These are phyloP conservation scores for Colletotrichum sp. DNA, from an alignment of 2,329 filamentous ascomycete genomes.

Conservation along the genomic window DNA sequence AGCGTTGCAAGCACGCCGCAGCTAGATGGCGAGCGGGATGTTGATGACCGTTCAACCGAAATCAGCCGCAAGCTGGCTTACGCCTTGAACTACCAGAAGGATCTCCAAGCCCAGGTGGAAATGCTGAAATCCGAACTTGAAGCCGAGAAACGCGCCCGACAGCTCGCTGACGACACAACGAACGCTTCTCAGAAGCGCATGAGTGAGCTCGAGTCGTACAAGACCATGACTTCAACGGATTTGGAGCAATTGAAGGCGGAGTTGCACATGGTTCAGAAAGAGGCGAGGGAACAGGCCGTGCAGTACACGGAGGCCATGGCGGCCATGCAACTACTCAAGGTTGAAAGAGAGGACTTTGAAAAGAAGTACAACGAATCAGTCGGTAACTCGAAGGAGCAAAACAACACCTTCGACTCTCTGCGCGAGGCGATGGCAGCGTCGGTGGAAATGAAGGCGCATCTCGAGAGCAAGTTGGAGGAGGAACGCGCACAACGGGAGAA, in stretches of 20 bases:
- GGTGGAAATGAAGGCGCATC: constrained; percentile 73
- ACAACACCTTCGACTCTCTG: constrained; percentile 74
- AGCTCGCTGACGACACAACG: constrained; percentile 87
- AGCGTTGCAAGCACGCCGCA: constrained; percentile 68
- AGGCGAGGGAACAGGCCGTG: constrained; percentile 82
- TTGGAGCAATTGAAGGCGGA: constrained; percentile 86
- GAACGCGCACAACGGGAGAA: constrained; percentile 78
- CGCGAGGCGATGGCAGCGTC: constrained; percentile 81
- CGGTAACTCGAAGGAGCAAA: constrained; percentile 72
- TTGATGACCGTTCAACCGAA: constrained; percentile 72
- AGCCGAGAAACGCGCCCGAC: constrained; percentile 79
- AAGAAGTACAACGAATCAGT: constrained; percentile 71
- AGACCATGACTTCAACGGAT: constrained; percentile 83
- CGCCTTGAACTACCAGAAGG: constrained; percentile 78
- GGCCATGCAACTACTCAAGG: constrained; percentile 73
- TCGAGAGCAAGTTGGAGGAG: constrained; percentile 84
- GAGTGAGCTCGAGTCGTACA: constrained; percentile 81
- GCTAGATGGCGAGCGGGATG: constrained; percentile 64
- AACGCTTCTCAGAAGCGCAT: constrained; percentile 84
- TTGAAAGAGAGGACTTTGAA: constrained; percentile 85
- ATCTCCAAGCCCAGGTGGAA: constrained; percentile 80
- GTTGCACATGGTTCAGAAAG: constrained; percentile 78
- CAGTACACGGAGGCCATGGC: constrained; percentile 77
- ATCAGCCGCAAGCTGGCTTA: constrained; percentile 83
- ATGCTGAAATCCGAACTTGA: constrained; percentile 73